phyloP scores from a whole-genome alignment of 2,329 filamentous ascomycete genomes.

The Botrytis elliptica region DNA sequence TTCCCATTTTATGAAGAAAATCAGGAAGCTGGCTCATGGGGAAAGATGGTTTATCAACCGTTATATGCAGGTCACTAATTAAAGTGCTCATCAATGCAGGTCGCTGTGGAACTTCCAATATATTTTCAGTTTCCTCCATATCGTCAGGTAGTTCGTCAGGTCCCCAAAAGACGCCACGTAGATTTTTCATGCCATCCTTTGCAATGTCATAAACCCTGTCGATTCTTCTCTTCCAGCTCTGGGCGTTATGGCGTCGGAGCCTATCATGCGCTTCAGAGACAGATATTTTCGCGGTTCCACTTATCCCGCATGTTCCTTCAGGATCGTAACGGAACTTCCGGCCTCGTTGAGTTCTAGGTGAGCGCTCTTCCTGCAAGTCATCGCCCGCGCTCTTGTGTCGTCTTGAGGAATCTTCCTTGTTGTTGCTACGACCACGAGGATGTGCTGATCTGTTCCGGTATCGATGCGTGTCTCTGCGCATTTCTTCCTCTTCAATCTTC shows the following conservation, averaged over 20 bases:
- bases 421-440: constrained; percentile 36
- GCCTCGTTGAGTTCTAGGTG: constrained; percentile 37
- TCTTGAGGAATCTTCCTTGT: constrained; percentile 28
- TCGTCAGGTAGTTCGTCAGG: constrained; percentile 78
- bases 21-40: constrained; percentile 75
- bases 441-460: constrained; percentile 53
- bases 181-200: constrained; percentile 71
- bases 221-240: constrained; percentile 90
- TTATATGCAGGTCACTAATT: constrained; percentile 80
- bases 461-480: constrained; percentile 52
- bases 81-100: constrained; percentile 79
- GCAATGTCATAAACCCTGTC: constrained; percentile 71
- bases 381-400: constrained; percentile 36
- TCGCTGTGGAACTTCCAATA: constrained; percentile 80
- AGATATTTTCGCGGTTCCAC: constrained; percentile 68
- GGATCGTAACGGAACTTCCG: constrained; percentile 71
- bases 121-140: constrained; percentile 76
- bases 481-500: constrained; percentile 72
- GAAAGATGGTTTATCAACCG: constrained; percentile 91
- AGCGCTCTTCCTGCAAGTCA: constrained; percentile 31
- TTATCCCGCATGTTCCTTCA: constrained; percentile 71
- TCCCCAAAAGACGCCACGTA: constrained; percentile 79
- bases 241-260: constrained; percentile 77
- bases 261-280: constrained; percentile 73
- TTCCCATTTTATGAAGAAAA: constrained; percentile 87